Evolutionary conservation across 2,329 filamentous ascomycete genomes (phyloP), one percentile per base, ranked within the genome.

Genomic region (Epichloe coenophiala): DNA sequence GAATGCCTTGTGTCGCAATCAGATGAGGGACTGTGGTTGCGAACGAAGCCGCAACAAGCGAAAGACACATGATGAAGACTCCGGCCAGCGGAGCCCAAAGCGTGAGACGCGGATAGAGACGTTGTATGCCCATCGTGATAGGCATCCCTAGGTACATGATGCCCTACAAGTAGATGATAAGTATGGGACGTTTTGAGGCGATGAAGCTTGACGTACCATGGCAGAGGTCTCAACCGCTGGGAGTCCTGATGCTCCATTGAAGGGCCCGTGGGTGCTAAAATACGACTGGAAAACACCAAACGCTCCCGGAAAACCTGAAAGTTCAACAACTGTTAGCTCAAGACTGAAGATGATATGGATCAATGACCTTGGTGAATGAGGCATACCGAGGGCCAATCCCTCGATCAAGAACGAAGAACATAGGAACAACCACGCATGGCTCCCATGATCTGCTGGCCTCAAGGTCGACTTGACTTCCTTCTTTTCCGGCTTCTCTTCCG

Each of bases 211-310:
- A 19, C 51, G 55, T 60, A 68, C 74, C 74, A 73, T 74, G 2
- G 77, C 70, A 49, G 72, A 75, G 2, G 79, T 83, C 0, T 80
- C 81, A 47, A 85, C 76, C 8, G 77, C 68, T 11, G 80, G 71
- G 39, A 84, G 75, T 45, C 69, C 68, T 42, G 69, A 65, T 1
- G 69, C 65, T 7, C 69, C 68, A 3, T 64, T 62, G 51, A 84
- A 84, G 3, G 77, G 74, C 13, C 70, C 69, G 46, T 79, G 71
- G 2, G 68, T 72, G 38, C 68, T 73, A 61, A 85, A 86, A 61
- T 82, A 81, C 45, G 78, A 71, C 59, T 84, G 80, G 59, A 86
- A 84, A 36, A 86, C 73, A 43, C 81, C 82, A 58, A 78, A 86
- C 1, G 78, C 73, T 51, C 79, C 78, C 1, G 78, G 75, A 52